These are phyloP conservation scores for Dendrobium chrysotoxum DNA, from an alignment of 106 monocot species.

Conservation along the genomic window DNA sequence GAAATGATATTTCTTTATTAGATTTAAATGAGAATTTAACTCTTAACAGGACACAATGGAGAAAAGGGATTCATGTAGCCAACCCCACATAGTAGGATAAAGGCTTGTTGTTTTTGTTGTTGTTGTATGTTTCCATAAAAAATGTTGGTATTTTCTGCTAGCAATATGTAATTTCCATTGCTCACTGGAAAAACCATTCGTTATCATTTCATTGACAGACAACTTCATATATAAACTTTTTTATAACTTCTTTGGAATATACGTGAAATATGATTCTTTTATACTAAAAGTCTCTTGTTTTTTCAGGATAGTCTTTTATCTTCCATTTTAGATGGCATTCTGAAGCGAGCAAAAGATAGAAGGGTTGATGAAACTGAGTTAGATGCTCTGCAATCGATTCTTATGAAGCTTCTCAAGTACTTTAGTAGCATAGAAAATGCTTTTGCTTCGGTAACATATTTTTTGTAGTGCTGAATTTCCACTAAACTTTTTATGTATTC, in stretches of 20 bases:
- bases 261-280: not conserved
- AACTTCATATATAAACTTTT: not conserved
- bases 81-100: too few species aligned
- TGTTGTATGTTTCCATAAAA: not conserved
- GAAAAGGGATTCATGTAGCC: too few species aligned
- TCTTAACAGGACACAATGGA: too few species aligned
- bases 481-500: not conserved
- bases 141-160: not conserved
- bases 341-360: conserved; percentile 7
- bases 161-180: not conserved
- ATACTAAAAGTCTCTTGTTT: not conserved
- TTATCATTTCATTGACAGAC: not conserved
- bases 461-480: not conserved
- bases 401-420: conserved; percentile 27
- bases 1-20: too few species aligned
- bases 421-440: conserved; percentile 19
- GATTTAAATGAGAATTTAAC: too few species aligned
- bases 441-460: conserved; percentile 19
- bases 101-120: too few species aligned
- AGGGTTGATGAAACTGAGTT: conserved; percentile 13
- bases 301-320: conserved; percentile 23
- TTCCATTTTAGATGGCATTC: conserved; percentile 26
- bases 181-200: not conserved
- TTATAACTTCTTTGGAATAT: not conserved
- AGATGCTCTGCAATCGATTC: conserved; percentile 19